A percentile compares a stretch with the other conserved stretches of the same genome.
These are phyloP conservation scores for Chiua virens DNA, from an alignment of 768 basidiomycete genomes.

Conservation along the genomic window DNA sequence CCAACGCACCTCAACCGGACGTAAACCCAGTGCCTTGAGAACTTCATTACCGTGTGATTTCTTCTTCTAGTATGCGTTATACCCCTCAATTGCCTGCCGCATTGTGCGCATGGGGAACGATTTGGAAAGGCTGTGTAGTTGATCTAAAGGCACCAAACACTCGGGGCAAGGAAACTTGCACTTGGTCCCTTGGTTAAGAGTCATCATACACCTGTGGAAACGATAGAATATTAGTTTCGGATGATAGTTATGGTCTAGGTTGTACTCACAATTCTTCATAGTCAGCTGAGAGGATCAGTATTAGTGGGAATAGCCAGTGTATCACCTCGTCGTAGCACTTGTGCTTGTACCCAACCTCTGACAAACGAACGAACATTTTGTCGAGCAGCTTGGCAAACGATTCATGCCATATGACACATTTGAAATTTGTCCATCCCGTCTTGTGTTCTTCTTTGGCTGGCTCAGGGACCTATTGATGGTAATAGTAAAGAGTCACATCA, in stretches of 20 bases:
- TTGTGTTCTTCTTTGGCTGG: constrained; percentile 29
- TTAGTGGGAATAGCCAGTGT: constrained; percentile 33
- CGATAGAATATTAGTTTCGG: no score
- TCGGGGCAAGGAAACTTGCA: no score
- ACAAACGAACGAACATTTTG: constrained; percentile 14
- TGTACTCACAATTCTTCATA: constrained; percentile 44
- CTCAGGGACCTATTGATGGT: constrained; percentile 29
- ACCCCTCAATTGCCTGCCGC: neutral
- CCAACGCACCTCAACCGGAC: no score
- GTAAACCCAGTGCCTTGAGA: constrained; percentile 2
- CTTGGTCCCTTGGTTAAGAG: no score
- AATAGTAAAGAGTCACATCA: no score
- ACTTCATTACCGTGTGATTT: neutral
- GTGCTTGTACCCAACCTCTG: constrained; percentile 19
- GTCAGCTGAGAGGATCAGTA: constrained; percentile 41
- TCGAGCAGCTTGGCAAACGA: constrained; percentile 29
- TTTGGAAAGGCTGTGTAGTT: constrained; percentile 16
- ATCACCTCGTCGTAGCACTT: constrained; percentile 24
- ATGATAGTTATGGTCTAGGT: no score
- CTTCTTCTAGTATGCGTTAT: neutral
- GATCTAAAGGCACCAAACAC: no score
- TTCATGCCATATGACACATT: constrained; percentile 37
- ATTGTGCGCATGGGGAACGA: neutral
- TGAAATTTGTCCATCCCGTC: constrained; percentile 28
- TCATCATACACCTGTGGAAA: no score